A percentile compares a stretch with the other conserved stretches of the same genome.
Evolutionary conservation across 2,329 filamentous ascomycete species (phyloP).

Genomic region (Phyllosticta citriasiana): DNA sequence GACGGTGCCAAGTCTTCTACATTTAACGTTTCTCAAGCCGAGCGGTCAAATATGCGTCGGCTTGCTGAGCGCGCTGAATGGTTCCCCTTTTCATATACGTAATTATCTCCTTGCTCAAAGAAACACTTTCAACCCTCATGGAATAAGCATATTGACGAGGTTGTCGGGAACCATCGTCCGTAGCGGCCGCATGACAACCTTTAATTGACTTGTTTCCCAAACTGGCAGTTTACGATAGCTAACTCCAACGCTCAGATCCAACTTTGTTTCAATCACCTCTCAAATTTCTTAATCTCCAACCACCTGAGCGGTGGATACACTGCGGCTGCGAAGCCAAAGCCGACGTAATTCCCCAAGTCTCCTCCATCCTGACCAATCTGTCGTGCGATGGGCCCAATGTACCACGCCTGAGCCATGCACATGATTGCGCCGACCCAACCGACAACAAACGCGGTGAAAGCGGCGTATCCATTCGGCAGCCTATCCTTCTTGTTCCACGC

Average conservation of each 20-base stretch:
- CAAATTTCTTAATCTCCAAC: slow-evolving; percentile 41
- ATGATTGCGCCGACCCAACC: slow-evolving; percentile 57
- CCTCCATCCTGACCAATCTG: slow-evolving; percentile 48
- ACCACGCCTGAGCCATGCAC: slow-evolving; percentile 62
- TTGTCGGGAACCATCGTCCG: no score
- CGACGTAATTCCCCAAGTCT: slow-evolving; percentile 53
- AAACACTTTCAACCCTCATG: no score
- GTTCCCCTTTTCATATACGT: no score
- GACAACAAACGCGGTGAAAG: slow-evolving; percentile 50
- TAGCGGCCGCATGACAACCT: not conserved
- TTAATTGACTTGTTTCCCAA: not conserved
- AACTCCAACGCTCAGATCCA: not conserved
- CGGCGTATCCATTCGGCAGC: slow-evolving; percentile 53
- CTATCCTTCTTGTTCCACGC: slow-evolving; percentile 50
- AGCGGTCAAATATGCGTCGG: no score
- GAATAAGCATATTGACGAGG: no score
- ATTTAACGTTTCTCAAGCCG: no score
- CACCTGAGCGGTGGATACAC: slow-evolving; percentile 46
- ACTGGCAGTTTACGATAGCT: not conserved
- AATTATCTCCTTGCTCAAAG: no score
- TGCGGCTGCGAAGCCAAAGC: slow-evolving; percentile 48
- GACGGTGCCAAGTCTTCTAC: no score
- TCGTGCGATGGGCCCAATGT: slow-evolving; percentile 52
- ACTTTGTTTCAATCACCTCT: slow-evolving; percentile 29
- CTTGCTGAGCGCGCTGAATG: no score